Percentiles rank a stretch among this genome's conserved stretches.
Evolutionary conservation across 169 alveolate genomes (phyloP).

Genomic region (Plasmodium coatneyi): DNA sequence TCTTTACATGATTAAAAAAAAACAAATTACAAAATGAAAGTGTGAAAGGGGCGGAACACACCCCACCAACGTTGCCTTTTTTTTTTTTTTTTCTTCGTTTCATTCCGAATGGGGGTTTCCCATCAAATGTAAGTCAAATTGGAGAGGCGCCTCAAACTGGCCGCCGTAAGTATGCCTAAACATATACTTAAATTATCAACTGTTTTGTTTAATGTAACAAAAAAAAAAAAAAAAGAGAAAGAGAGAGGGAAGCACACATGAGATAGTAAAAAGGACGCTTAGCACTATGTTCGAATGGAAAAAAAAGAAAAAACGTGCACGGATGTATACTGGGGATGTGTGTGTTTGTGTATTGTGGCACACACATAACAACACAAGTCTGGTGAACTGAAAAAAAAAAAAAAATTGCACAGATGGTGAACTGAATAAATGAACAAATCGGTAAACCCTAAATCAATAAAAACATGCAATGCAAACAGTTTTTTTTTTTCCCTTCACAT

Average conservation of each 20-base stretch:
- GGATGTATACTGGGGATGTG: not conserved
- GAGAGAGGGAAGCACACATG: not conserved
- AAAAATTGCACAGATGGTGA: not conserved
- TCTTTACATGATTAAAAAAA: conserved; percentile 48
- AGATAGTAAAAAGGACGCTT: not conserved
- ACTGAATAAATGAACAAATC: not conserved
- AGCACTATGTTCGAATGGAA: not conserved
- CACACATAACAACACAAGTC: not conserved
- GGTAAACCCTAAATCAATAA: not conserved
- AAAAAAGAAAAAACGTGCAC: not conserved
- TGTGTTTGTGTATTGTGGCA: not conserved
- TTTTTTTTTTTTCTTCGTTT: not conserved
- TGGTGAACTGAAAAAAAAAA: not conserved
- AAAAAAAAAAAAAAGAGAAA: conserved; percentile 24
- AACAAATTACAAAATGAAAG: not conserved
- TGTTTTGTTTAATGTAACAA: conserved; percentile 37
- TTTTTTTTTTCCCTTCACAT: not conserved
- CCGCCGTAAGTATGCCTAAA: not conserved
- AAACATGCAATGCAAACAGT: not conserved
- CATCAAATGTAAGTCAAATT: not conserved
- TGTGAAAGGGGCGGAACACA: not conserved
- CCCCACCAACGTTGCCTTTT: not conserved
- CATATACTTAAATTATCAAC: not conserved
- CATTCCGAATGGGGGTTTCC: not conserved
- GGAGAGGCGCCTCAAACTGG: not conserved